Percentiles rank a stretch among this genome's conserved stretches.
phyloP scores from a whole-genome alignment of 768 basidiomycete species.

The Agaricus subrufescens region DNA sequence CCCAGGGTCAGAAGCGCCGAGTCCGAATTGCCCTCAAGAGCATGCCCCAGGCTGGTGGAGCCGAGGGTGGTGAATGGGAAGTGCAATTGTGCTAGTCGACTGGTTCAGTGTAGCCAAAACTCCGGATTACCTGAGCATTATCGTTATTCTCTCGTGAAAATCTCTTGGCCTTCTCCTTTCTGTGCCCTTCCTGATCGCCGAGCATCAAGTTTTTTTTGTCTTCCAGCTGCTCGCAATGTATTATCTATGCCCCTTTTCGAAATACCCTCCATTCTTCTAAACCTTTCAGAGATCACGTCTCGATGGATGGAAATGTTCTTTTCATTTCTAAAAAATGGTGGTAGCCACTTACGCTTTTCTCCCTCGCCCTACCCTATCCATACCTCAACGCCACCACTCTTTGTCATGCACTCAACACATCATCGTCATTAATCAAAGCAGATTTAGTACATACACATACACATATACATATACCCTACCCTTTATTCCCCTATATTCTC shows the following conservation, averaged over 20 bases:
- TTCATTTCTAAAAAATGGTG: constrained; percentile 4
- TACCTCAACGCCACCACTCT: constrained; percentile 1
- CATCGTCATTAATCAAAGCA: constrained; percentile 3
- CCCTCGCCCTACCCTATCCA: not conserved
- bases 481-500: not conserved
- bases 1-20: constrained; percentile 38
- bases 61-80: constrained; percentile 75
- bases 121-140: not conserved
- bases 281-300: constrained; percentile 5
- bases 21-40: constrained; percentile 67
- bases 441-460: constrained; percentile 3
- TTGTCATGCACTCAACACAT: not conserved
- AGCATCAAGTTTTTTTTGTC: not conserved
- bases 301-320: constrained; percentile 7
- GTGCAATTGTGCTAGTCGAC: constrained; percentile 57
- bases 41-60: constrained; percentile 50
- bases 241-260: constrained; percentile 7
- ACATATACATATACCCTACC: constrained; percentile 11
- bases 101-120: not conserved
- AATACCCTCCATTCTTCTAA: constrained; percentile 6
- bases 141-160: constrained; percentile 9
- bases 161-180: constrained; percentile 3
- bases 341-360: not conserved
- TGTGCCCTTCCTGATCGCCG: constrained; percentile 8
- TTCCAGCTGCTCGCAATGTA: not conserved